A percentile compares a stretch with the other conserved stretches of the same genome.
Conservation (phyloP, 345 rosid species). For the Citrus hindsii region DNA sequence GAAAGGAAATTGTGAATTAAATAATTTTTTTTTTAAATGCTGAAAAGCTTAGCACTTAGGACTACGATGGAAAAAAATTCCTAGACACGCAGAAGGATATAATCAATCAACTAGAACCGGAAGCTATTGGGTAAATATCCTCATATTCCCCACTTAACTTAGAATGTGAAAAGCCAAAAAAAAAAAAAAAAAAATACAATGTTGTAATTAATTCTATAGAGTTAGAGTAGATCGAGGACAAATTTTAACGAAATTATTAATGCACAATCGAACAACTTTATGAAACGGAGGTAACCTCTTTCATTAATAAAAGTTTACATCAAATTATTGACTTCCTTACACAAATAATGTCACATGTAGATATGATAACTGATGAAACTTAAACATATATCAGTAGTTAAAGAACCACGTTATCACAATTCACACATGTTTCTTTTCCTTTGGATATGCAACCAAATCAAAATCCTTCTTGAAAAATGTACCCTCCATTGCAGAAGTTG, state of each 20-base stretch:
- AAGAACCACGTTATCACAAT: background rate
- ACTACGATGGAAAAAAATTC: background rate
- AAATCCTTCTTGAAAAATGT: conserved; percentile 20
- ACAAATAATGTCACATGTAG: too few species aligned
- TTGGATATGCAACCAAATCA: background rate
- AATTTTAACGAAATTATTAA: too few species aligned
- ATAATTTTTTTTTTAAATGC: background rate
- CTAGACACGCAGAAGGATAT: background rate
- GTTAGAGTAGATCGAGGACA: too few species aligned
- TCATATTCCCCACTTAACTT: background rate
- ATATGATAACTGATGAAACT: too few species aligned
- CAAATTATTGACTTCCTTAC: background rate
- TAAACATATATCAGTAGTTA: background rate
- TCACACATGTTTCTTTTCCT: background rate
- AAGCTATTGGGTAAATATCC: background rate
- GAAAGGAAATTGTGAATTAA: too few species aligned
- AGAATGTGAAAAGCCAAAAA: too few species aligned
- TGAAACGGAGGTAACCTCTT: background rate
- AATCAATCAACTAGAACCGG: background rate
- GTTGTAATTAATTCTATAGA: too few species aligned
- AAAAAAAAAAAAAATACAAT: too few species aligned
- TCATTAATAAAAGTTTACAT: background rate
- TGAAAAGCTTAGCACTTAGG: background rate
- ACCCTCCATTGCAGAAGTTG: conserved; percentile 33
- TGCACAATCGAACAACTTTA: too few species aligned